A percentile compares a stretch with the other conserved stretches of the same genome.
Evolutionary conservation across 2,329 filamentous ascomycete species (phyloP).

Genomic region (Aspergillus pseudotamarii): DNA sequence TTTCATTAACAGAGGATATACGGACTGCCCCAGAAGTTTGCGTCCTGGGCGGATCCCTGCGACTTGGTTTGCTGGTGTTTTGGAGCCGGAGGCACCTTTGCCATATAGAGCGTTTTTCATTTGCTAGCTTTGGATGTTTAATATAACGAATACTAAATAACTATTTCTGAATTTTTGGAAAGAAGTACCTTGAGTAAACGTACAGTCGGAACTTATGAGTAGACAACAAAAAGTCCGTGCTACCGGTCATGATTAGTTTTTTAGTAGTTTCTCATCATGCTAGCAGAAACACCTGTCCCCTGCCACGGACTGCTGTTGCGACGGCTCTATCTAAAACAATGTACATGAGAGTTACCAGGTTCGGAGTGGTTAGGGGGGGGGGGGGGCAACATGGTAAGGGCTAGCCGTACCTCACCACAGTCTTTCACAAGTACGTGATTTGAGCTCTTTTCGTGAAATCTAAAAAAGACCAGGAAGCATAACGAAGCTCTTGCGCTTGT

Average conservation of each 20-base stretch:
- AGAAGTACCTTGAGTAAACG: background rate
- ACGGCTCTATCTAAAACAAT: background rate
- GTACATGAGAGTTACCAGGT: background rate
- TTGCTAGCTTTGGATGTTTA: slow-evolving; percentile 7
- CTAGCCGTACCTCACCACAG: slow-evolving; percentile 13
- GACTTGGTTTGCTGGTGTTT: slow-evolving; percentile 5
- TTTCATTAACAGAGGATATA: background rate
- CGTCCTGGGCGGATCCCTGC: background rate
- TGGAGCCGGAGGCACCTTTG: slow-evolving; percentile 11
- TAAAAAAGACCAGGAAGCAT: slow-evolving; percentile 79
- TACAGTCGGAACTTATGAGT: background rate
- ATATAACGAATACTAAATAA: background rate
- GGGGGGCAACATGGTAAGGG: background rate
- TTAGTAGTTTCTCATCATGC: background rate
- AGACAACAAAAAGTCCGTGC: background rate
- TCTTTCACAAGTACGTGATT: slow-evolving; percentile 10
- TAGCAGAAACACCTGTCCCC: background rate
- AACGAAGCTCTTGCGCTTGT: slow-evolving; percentile 89
- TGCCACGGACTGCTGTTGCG: background rate
- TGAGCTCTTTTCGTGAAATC: slow-evolving; percentile 15
- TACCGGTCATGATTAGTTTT: background rate
- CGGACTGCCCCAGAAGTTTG: background rate
- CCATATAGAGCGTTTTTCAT: slow-evolving; percentile 18
- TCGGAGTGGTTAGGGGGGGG: background rate
- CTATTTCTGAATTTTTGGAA: background rate